These are phyloP conservation scores for Marsdenia floribunda DNA, from an alignment of 257 asterid species.

Conservation along the genomic window DNA sequence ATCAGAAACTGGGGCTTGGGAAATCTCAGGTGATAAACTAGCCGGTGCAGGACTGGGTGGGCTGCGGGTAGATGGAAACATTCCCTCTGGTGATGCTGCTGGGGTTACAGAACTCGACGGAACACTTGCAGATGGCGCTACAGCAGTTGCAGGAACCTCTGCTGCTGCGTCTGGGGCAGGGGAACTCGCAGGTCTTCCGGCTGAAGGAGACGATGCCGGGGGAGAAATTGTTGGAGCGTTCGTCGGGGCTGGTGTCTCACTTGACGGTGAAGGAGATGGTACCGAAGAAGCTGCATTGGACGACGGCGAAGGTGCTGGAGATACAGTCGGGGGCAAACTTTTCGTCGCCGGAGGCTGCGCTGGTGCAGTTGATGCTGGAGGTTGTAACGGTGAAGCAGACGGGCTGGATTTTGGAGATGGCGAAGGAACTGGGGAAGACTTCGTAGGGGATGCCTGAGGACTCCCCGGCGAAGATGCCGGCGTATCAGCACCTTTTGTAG, in stretches of 20 bases:
- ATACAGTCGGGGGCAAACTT: slow-evolving; percentile 14
- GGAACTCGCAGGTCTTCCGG: slow-evolving; percentile 24
- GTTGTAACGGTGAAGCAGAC: slow-evolving; percentile 38
- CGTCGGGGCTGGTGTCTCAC: slow-evolving; percentile 19
- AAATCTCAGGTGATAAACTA: slow-evolving; percentile 44
- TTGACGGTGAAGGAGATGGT: slow-evolving; percentile 40
- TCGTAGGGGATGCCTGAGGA: slow-evolving; percentile 39
- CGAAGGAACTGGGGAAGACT: slow-evolving; percentile 46
- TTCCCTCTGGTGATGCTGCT: slow-evolving; percentile 35
- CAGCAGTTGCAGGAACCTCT: slow-evolving; percentile 33
- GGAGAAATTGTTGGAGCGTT: slow-evolving; percentile 26
- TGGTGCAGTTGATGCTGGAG: slow-evolving; percentile 33
- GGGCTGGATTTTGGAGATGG: slow-evolving; percentile 44
- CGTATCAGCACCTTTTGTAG: slow-evolving; percentile 16
- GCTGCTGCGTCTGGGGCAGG: slow-evolving; percentile 19
- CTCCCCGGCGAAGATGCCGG: slow-evolving; percentile 33
- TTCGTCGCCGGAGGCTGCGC: slow-evolving; percentile 22
- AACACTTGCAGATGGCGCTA: slow-evolving; percentile 24
- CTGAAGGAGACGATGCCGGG: slow-evolving; percentile 22
- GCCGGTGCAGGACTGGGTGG: slow-evolving; percentile 33
- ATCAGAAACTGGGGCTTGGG: slow-evolving; percentile 50
- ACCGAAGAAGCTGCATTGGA: slow-evolving; percentile 35
- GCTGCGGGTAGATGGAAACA: slow-evolving; percentile 39
- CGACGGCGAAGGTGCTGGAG: slow-evolving; percentile 38
- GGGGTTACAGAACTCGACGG: slow-evolving; percentile 53